Percentiles rank a stretch among this genome's conserved stretches.
Conservation (phyloP, 768 basidiomycete genomes). For the Cyclocybe aegerita region DNA sequence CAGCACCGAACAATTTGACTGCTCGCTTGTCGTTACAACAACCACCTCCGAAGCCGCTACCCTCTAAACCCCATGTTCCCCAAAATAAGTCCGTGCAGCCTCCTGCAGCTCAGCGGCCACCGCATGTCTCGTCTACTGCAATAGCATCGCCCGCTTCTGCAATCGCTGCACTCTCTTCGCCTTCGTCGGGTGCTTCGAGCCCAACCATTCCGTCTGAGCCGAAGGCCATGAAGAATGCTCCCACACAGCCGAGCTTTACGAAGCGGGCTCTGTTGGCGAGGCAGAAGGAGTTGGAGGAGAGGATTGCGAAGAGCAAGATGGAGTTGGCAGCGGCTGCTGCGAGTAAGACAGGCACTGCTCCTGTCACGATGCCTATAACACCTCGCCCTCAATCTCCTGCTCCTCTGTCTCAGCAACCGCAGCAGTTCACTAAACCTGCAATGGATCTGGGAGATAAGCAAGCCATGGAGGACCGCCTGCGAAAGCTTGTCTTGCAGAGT, state of each 20-base stretch:
- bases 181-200: too few relatives aligned
- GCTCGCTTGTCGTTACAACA: not conserved
- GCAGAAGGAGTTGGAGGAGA: constrained; percentile 45
- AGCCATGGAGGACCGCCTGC: constrained; percentile 41
- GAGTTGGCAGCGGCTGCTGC: constrained; percentile 28
- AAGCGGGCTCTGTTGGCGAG: constrained; percentile 38
- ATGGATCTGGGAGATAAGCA: constrained; percentile 26
- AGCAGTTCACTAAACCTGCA: constrained; percentile 1
- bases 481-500: constrained; percentile 40
- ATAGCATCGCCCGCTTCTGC: constrained; percentile 4
- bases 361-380: not conserved
- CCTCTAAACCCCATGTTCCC: not conserved
- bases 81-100: not conserved
- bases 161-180: not conserved
- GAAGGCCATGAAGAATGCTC: constrained; percentile 35
- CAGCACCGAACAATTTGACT: not conserved
- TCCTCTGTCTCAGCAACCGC: not conserved
- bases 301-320: constrained; percentile 34
- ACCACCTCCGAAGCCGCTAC: not conserved
- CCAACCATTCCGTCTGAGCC: constrained; percentile 30
- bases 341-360: not conserved
- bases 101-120: too few relatives aligned
- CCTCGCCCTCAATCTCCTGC: not conserved
- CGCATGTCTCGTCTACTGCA: not conserved
- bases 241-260: constrained; percentile 35